Base-by-base conservation (phyloP, 495 filamentous ascomycete genomes). In the Pyrenula massariospora region DNA sequence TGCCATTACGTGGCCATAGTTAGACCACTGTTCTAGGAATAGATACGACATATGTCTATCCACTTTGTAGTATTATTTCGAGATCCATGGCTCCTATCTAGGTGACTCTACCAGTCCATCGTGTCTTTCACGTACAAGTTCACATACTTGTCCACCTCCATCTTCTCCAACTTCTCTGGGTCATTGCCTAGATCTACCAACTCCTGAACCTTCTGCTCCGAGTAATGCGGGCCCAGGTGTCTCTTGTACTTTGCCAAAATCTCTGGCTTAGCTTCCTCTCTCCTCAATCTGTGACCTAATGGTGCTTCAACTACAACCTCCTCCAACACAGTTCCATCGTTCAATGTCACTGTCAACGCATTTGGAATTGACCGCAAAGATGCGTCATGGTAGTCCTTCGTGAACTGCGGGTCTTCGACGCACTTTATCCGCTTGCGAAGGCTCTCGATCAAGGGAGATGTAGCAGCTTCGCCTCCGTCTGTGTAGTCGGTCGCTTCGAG, bases 241-340 rank as follows among this genome's bases (percentile, higher is more conserved):
- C 89, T 82, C 83, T 90, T 85, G 73, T 93, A 98, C 78, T 98
- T 98, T 62, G 81, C 83, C 58, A 96, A 68, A 57, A 98, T 94
- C 67, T 96, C 85, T 48, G 93, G 93, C 78, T 97, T 98, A 60
- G 94, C 93, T 78, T 98, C 93, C 66, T 93, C 89, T 64, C 93
- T 84, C 58, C 93, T 81, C 62, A 94, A 78, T 60, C 84, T 87
- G 76, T 98, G 93, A 56, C 93, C 93, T 53, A 98, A 80, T 36
- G 93, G 93, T 36, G 94, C 93, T 75, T 97, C 91, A 25, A 98
- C 85, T n/a, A 87, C 84, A 42, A 92, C 82, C 72, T 98, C 93
- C 15, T 91, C 83, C 20, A 96, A 79, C 21, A 89, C 79, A n/a
- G 91, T 96, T 65, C 93, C 93, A 62, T 98, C 94, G 64, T 94